phyloP scores from a whole-genome alignment of 2,329 filamentous ascomycete species.

The Ceratocystiopsis sp. region DNA sequence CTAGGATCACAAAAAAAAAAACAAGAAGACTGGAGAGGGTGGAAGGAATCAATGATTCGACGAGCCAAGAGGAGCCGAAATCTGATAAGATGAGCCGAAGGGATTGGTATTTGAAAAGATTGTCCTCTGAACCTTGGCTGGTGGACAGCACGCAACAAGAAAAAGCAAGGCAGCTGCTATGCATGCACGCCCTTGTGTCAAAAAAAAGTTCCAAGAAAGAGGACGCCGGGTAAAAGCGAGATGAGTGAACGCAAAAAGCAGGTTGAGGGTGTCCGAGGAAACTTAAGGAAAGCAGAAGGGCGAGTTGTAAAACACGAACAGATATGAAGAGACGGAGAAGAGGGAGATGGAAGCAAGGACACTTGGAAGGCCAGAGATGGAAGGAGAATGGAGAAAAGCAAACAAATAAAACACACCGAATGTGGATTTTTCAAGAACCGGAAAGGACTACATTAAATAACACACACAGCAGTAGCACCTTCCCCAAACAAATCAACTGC shows the following conservation, averaged over 20 bases:
- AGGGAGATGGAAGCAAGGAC: background rate
- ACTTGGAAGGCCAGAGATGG: background rate
- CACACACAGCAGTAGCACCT: background rate
- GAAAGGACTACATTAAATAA: background rate
- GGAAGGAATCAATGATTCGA: too few species aligned
- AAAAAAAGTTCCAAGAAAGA: conserved; percentile 11
- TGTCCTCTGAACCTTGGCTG: background rate
- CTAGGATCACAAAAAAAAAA: too few species aligned
- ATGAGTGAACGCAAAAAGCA: conserved; percentile 2
- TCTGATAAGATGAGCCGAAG: background rate
- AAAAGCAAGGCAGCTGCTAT: conserved; percentile 3
- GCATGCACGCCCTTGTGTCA: conserved; percentile 8
- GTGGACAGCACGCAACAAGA: background rate
- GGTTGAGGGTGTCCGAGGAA: background rate
- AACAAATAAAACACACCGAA: background rate
- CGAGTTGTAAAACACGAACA: background rate
- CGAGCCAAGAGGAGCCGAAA: too few species aligned
- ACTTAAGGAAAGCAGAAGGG: background rate
- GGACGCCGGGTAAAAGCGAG: background rate
- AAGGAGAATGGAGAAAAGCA: background rate
- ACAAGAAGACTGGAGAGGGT: too few species aligned
- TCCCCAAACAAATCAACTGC: too few species aligned
- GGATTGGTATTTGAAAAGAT: background rate
- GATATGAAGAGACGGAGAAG: background rate
- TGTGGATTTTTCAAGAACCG: too few species aligned